Conservation (phyloP, 441 rosid species). For the Flueggea neowawraea region DNA sequence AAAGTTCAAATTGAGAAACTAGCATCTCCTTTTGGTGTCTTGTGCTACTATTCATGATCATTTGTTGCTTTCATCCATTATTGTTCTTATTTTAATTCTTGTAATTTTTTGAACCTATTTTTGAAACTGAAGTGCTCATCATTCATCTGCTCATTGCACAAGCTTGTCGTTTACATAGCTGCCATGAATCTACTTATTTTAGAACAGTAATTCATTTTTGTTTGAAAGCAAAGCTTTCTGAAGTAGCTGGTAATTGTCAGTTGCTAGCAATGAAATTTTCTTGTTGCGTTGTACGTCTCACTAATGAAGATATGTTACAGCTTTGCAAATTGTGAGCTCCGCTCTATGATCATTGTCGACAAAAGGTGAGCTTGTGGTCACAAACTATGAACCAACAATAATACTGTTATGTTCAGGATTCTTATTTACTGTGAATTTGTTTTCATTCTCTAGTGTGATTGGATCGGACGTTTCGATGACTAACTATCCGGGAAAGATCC, state of each 20-base stretch:
- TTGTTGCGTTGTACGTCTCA: slow-evolving; percentile 1
- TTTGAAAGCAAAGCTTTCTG: too few relatives aligned
- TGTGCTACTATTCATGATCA: neutral
- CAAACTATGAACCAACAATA: neutral
- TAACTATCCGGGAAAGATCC: slow-evolving; percentile 84
- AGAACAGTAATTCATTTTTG: too few relatives aligned
- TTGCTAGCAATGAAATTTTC: neutral
- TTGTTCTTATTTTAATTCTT: neutral
- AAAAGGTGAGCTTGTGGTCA: slow-evolving; percentile 42
- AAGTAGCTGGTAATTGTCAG: neutral
- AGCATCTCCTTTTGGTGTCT: neutral
- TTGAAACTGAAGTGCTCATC: neutral
- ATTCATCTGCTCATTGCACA: too few relatives aligned
- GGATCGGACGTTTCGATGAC: slow-evolving; percentile 60
- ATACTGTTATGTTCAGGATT: neutral
- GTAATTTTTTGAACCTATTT: neutral
- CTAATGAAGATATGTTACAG: slow-evolving; percentile 37
- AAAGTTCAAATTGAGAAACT: neutral
- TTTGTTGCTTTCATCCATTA: neutral
- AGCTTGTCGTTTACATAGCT: too few relatives aligned
- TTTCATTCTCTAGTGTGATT: slow-evolving; percentile 45
- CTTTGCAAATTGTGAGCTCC: slow-evolving; percentile 91
- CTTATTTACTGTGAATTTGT: neutral
- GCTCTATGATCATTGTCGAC: slow-evolving; percentile 85
- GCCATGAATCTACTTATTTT: too few relatives aligned